These are phyloP conservation scores for Gastrolobium villosum DNA, from an alignment of 306 rosid species.

Conservation along the genomic window DNA sequence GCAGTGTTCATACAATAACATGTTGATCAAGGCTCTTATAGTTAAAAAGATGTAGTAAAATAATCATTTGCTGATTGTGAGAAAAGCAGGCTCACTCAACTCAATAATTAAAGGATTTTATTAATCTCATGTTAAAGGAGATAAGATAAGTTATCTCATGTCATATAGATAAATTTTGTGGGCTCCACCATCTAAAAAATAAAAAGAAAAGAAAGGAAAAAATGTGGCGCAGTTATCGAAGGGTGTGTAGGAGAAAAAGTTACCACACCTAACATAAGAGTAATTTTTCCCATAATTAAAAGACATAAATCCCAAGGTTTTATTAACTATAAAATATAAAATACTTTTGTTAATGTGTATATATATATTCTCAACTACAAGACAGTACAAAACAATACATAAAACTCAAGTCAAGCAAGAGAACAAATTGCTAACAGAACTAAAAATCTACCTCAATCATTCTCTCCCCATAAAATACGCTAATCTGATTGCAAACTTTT, in stretches of 20 bases:
- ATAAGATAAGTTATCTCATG: no score
- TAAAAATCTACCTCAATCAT: conserved; percentile 47
- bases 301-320: conserved; percentile 5
- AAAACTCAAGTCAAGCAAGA: conserved; percentile 30
- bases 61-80: conserved; percentile 14
- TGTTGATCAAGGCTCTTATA: neutral
- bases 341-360: conserved; percentile 41
- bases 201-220: no score
- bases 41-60: conserved; percentile 11
- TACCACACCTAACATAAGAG: no score
- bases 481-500: conserved; percentile 44
- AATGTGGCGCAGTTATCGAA: no score
- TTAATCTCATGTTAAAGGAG: no score
- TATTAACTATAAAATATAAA: conserved; percentile 32
- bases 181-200: no score
- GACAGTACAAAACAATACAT: conserved; percentile 45
- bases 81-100: neutral
- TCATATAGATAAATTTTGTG: no score
- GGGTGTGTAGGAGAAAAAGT: no score
- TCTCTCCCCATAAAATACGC: conserved; percentile 49
- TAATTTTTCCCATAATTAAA: no score
- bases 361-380: conserved; percentile 45
- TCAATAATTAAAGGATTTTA: conserved; percentile 7
- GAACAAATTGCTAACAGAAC: conserved; percentile 36
- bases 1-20: conserved; percentile 13